Conservation (phyloP, 2,329 filamentous ascomycete genomes). For the Pseudogymnoascus sp. region DNA sequence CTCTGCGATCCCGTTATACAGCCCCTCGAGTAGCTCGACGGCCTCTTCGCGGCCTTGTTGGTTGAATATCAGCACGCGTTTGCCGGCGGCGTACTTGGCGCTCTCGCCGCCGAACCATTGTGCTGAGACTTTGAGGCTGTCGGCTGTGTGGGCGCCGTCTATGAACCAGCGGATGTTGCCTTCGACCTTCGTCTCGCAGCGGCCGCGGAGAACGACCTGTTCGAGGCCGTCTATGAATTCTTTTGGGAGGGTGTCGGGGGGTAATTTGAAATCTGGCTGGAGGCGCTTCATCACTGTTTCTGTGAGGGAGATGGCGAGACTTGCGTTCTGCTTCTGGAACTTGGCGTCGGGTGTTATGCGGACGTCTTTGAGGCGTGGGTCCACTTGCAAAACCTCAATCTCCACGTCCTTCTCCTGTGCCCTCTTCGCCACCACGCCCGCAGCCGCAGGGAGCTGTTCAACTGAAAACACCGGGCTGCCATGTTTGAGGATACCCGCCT, state of each 20-base stretch:
- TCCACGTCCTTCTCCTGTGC: slow-evolving; percentile 30
- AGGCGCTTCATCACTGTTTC: neutral
- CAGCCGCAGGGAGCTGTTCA: slow-evolving; percentile 40
- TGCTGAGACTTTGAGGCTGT: slow-evolving; percentile 75
- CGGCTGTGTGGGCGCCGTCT: slow-evolving; percentile 86
- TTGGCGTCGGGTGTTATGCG: slow-evolving; percentile 38
- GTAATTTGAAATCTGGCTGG: slow-evolving; percentile 1
- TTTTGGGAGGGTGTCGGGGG: slow-evolving; percentile 16
- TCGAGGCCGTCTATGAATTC: slow-evolving; percentile 53
- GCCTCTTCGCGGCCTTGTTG: slow-evolving; percentile 77
- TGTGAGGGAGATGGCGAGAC: slow-evolving; percentile 48
- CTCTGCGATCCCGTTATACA: slow-evolving; percentile 50
- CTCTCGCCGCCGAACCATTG: slow-evolving; percentile 65
- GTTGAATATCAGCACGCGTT: slow-evolving; percentile 68
- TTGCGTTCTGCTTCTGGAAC: slow-evolving; percentile 53
- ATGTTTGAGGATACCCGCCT: slow-evolving; percentile 61
- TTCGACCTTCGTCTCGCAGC: slow-evolving; percentile 58
- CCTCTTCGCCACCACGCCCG: slow-evolving; percentile 39
- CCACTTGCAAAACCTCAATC: slow-evolving; percentile 32
- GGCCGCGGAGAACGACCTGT: slow-evolving; percentile 66
- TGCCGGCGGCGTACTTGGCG: slow-evolving; percentile 35
- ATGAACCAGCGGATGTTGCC: slow-evolving; percentile 70
- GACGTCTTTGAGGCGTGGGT: slow-evolving; percentile 23
- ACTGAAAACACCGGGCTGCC: slow-evolving; percentile 51
- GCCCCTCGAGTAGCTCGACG: slow-evolving; percentile 48